Percentiles rank a stretch among this genome's conserved stretches.
phyloP scores from a whole-genome alignment of 108 stramenopile species.

The Heterococcus sp. region DNA sequence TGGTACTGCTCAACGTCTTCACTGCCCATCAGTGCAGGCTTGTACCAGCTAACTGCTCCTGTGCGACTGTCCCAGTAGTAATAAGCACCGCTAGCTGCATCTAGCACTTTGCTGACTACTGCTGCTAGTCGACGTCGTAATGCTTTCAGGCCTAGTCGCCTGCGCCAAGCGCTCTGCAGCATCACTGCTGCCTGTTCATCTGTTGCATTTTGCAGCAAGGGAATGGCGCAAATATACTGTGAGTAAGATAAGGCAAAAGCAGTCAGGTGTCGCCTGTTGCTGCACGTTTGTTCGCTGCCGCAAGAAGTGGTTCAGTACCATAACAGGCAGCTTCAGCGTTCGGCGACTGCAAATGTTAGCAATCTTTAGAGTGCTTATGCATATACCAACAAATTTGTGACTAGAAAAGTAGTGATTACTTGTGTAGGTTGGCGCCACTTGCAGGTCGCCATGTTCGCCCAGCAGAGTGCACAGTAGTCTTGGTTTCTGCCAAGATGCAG shows the following conservation, averaged over 20 bases:
- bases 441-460: background rate
- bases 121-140: constrained; percentile 10
- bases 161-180: constrained; percentile 34
- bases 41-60: constrained; percentile 29
- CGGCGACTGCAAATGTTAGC: background rate
- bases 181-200: constrained; percentile 39
- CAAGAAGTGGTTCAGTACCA: background rate
- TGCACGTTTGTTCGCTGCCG: background rate
- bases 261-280: background rate
- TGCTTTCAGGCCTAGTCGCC: background rate
- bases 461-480: background rate
- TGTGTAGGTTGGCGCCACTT: background rate
- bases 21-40: constrained; percentile 16
- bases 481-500: constrained; percentile 12
- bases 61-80: constrained; percentile 32
- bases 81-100: constrained; percentile 11
- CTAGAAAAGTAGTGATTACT: background rate
- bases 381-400: background rate
- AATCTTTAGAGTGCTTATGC: background rate
- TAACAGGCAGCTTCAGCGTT: background rate
- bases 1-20: constrained; percentile 3
- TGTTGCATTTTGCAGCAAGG: too few relatives aligned
- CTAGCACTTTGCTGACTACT: constrained; percentile 3
- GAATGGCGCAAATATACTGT: too few relatives aligned
- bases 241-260: background rate